Evolutionary conservation across 192 early-diverging fungal genomes (phyloP), one percentile per base, ranked within the genome.

Genomic region (Phlyctochytrium bullatum): DNA sequence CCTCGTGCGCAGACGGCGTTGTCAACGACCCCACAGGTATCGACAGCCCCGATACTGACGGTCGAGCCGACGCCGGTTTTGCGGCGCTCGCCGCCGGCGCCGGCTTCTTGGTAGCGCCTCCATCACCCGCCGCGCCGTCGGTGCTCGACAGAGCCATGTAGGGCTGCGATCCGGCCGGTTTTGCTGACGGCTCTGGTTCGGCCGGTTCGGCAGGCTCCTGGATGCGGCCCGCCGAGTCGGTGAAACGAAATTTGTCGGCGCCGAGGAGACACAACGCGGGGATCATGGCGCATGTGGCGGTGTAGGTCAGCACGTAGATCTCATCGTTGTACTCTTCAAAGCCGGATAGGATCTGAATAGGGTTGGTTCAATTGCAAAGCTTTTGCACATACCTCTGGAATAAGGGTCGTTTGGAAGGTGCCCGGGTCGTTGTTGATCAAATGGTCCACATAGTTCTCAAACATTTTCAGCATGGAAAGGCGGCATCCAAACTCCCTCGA

Each of bases 251-350:
- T 14, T 0, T 20, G 2, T 40, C 27, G 30, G 30, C 31, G 34
- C 62, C 60, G 51, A 61, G 32, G 30, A 14, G 36, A 30, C 27
- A 59, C 23, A 67, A 24, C 3, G 24, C 59, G 16, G 67, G 67
- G 34, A 69, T 50, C 6, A 59, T 25, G 16, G 61, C 3, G 52
- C 60, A 62, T 23, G 62, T 1, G 20, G 60, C 67, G 24, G 24
- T 24, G 28, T 62, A 34, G 4, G 67, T 69, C 4, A 51, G 51
- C 14, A 54, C 50, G 33, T 69, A 69, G 17, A 69, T 69, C 53
- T 69, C 67, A 36, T 69, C 47, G 52, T 52, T 69, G 17, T 23
- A 14, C 32, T 69, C 67, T 24, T 69, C 61, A 16, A 69, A 34
- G 14, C 67, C 67, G 14, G 61, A 24, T 2, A 69, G 31, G 52